Base-by-base conservation (phyloP, 768 basidiomycete genomes). In the Russula abietina region DNA sequence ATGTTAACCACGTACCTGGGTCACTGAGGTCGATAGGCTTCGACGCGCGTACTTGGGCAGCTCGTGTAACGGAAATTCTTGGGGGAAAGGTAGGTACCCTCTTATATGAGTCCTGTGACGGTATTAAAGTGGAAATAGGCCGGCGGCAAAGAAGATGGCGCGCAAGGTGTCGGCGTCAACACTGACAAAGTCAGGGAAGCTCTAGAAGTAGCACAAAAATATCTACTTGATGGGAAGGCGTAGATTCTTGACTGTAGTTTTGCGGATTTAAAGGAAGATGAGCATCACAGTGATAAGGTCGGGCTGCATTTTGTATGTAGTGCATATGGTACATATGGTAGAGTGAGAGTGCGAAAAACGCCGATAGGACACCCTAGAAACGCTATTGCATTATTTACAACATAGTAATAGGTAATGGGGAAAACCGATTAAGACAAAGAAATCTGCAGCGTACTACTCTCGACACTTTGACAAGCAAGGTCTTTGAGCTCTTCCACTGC, bases 81-180 rank as follows among this genome's bases (percentile, higher is more conserved):
- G 94, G 95, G 28, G 97, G 97, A 48, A 98, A 96, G 85, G 93
- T 92, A 69, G 69, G 77, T 69, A n/a, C 3, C 1, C 19, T 28
- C 55, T 11, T 10, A 5, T 12, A 2, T 39, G 22, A 30, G 17
- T n/a, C 10, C 3, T 33, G 11, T 48, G 7, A 50, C 24, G 41
- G 51, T 5, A 41, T 17, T 56, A 9, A 52, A 11, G 24, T 56
- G 56, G 50, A 10, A 36, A 50, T 60, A 94, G 92, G 93, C 93
- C 56, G 97, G 97, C 59, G 97, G 97, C 16, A 98, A 95, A 75
- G 92, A 92, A 62, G 97, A 98, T 41, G 81, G 83, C 59, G 89
- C 89, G 2, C 93, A 95, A 70, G 97, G 97, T 28, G 85, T 96
- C 16, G 97, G 97, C 33, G 75, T 78, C 3, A 80, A 91, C 64